Evolutionary conservation across 495 filamentous ascomycete genomes (phyloP).

Genomic region (Penicillium maclennaniae): DNA sequence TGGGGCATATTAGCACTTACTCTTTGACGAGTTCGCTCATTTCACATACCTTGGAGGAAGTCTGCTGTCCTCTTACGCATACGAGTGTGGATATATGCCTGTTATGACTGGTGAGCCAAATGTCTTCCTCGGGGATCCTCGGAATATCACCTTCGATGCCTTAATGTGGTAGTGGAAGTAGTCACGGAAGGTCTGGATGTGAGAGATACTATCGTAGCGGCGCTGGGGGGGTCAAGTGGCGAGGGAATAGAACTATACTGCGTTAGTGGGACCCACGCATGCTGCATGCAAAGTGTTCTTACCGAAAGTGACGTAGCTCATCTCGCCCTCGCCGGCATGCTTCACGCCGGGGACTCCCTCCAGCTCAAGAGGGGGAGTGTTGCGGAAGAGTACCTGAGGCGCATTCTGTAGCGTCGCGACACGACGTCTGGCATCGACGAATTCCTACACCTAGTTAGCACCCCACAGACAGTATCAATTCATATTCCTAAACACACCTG

Average conservation of each 20-base stretch:
- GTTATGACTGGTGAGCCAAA: conserved; percentile 7
- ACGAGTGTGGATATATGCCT: conserved; percentile 96
- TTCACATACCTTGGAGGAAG: conserved; percentile 80
- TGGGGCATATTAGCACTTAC: conserved; percentile 36
- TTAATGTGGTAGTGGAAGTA: conserved; percentile 99
- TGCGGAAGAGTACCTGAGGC: conserved; percentile 95
- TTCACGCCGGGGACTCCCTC: conserved; percentile 79
- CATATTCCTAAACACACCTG: conserved; percentile 40
- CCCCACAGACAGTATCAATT: background rate
- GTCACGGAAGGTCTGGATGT: conserved; percentile 99
- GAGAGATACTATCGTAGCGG: conserved; percentile 90
- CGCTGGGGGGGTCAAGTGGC: conserved; percentile 86
- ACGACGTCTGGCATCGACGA: conserved; percentile 90
- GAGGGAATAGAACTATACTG: conserved; percentile 83
- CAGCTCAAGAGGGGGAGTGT: conserved; percentile 89
- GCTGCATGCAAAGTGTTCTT: conserved; percentile 17
- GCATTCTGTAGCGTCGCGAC: conserved; percentile 85
- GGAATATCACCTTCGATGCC: conserved; percentile 71
- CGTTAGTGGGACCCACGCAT: conserved; percentile 4
- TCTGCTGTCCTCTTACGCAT: conserved; percentile 97
- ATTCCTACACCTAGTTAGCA: conserved; percentile 57
- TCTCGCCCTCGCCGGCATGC: conserved; percentile 66
- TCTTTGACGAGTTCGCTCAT: background rate
- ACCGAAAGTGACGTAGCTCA: conserved; percentile 99
- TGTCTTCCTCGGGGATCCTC: background rate